Base-by-base conservation (phyloP, 1,284 basidiomycete species). In the Cerioporus squamosus region DNA sequence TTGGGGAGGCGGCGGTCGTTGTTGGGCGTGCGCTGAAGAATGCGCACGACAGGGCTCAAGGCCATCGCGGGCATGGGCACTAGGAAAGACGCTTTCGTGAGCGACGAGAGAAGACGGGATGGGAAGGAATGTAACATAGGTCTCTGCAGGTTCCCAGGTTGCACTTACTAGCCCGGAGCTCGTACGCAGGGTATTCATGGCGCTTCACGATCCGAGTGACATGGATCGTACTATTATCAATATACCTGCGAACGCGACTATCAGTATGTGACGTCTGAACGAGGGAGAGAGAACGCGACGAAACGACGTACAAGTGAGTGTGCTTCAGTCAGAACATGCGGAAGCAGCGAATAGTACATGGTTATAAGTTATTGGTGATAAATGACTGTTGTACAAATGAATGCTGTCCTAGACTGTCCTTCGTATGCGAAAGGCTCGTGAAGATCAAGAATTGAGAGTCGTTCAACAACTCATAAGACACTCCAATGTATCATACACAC, bases 11-110 rank as follows among this genome's bases (percentile, higher is more conserved):
- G 3, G 63, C 60, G 33, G 52, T 60, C 23, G 55, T 60, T 5
- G 56, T 64, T 6, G 63, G 63, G 15, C 46, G 58, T 8, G 60
- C 63, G 22, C 17, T 64, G 26, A 64, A 64, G 60, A 49, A 43
- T 6, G 63, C 63, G 22, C 62, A 64, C 8, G 62, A 61, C 15
- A 50, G 55, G 44, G 47, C 52, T 31, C 54, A 64, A 31, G 36
- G 42, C 22, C 40, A 24, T 33, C 39, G 36, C 31, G 55, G 44
- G 8, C 54, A 31, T 43, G 57, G 33, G 33, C 51, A 50, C 26
- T 56, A 40, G 40, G 8, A 6, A 5, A 4, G 5, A 3, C 40
- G 15, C 20, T 9, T n/a, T 42, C 40, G 40, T 42, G n/a, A 7
- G 40, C 40, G 5, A 9, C 5, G 40, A 42, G 12, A 15, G 33